Evolutionary conservation across 306 rosid species (phyloP).

Genomic region (Gastrolobium villosum): DNA sequence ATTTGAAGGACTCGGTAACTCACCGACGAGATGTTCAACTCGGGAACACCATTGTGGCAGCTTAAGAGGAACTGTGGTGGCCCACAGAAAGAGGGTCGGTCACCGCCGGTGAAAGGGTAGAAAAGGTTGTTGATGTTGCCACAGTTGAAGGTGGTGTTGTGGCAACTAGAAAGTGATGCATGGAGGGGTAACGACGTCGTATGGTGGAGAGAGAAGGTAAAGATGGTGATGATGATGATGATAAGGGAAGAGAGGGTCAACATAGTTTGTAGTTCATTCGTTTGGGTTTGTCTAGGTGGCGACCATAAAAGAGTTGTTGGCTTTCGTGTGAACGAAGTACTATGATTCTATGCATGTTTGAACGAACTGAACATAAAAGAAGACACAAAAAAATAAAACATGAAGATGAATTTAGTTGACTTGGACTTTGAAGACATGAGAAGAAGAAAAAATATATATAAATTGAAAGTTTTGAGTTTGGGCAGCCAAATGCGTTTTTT

Average conservation of each 20-base stretch:
- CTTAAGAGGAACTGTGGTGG: conserved; percentile 55
- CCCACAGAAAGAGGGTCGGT: conserved; percentile 65
- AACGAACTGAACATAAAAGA: background rate
- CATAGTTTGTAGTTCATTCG: conserved; percentile 23
- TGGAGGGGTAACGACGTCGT: conserved; percentile 50
- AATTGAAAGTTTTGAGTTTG: conserved; percentile 1
- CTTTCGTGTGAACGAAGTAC: conserved; percentile 22
- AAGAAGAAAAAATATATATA: background rate
- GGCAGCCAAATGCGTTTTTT: conserved; percentile 34
- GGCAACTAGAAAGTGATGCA: conserved; percentile 53
- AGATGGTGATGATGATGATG: background rate
- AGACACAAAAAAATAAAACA: background rate
- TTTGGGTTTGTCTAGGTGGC: conserved; percentile 30
- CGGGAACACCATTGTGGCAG: conserved; percentile 49
- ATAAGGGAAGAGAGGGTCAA: conserved; percentile 15
- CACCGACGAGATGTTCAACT: conserved; percentile 49
- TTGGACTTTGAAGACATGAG: conserved; percentile 39
- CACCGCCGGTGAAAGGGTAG: conserved; percentile 68
- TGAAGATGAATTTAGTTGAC: conserved; percentile 50
- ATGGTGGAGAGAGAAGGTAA: conserved; percentile 39
- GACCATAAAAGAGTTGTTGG: conserved; percentile 22
- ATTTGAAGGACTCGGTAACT: conserved; percentile 58
- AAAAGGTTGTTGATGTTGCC: conserved; percentile 56
- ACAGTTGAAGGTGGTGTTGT: conserved; percentile 61
- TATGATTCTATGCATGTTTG: background rate